Base-by-base conservation (phyloP, 2,329 filamentous ascomycete species). In the Teratosphaeria gauchensis region DNA sequence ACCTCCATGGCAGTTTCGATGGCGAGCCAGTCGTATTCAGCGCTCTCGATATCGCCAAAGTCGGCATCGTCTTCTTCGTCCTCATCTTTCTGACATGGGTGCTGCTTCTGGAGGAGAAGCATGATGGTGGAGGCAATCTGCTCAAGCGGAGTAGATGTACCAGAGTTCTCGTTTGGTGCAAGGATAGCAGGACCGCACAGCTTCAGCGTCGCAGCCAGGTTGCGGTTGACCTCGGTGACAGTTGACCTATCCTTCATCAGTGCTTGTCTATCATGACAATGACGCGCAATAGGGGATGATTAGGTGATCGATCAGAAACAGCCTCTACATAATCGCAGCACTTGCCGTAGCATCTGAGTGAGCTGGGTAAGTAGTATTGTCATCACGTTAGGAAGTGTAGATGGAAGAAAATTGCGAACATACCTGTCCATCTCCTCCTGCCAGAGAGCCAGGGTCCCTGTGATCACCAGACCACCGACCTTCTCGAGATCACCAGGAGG, bases 1-100 rank as follows among this genome's bases (percentile, higher is more conserved):
- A 95, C 90, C 65, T 97, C 94, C 58, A 97, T 83, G 38, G 90
- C 92, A 9, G 91, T 96, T 77, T 99, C 94, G 57, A 97, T 88
- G 56, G 96, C 87, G 19, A 96, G 84, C 94, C 94, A 97, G 78
- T 97, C 94, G 69, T 95, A 96, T 77, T 99, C 94, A 2, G 92
- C 95, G 32, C 88, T 88, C 72, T 91, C 92, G 55, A 84, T 79
- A 12, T 80, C 73, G 57, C 78, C 78, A 9, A 85, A 79, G n/a
- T 86, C 85, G 58, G 87, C 84, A 66, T 92, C 91, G 58, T 89
- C 88, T 62, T 90, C 87, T 61, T 89, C 87, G 53, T 88, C 89
- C 24, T 95, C 84, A 70, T 96, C 92, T 70, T 92, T 84, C 76
- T 99, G 94, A 79, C 90, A 96, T 58, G 89, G 86, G 77, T 99